Percentiles rank a stretch among this genome's conserved stretches.
These are phyloP conservation scores for Thalassiosira exigua DNA, from an alignment of 352 stramenopile species.

Conservation along the genomic window DNA sequence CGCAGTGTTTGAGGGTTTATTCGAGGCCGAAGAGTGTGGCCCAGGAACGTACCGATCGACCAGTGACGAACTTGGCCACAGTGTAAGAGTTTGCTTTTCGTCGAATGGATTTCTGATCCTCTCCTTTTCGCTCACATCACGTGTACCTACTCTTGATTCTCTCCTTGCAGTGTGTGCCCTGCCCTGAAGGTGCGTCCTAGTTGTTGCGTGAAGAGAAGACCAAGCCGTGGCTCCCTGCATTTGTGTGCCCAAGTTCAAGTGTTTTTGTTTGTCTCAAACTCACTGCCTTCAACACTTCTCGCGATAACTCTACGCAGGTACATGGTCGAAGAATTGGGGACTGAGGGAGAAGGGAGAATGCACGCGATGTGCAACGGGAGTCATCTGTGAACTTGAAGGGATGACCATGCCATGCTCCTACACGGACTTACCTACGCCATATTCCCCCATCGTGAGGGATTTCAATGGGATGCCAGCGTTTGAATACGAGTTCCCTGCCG, in stretches of 20 bases:
- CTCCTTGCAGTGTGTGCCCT: conserved; percentile 50
- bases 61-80: conserved; percentile 83
- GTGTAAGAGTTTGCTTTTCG: conserved; percentile 90
- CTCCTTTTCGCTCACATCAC: too few relatives aligned
- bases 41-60: conserved; percentile 92
- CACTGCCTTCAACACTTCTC: conserved; percentile 62
- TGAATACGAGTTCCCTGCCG: conserved; percentile 77
- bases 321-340: conserved; percentile 98
- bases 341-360: conserved; percentile 93
- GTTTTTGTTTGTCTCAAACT: too few relatives aligned
- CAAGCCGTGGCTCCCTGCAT: background rate
- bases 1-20: conserved; percentile 55
- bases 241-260: too few relatives aligned
- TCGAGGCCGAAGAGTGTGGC: conserved; percentile 88
- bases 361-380: conserved; percentile 90
- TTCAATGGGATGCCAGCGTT: conserved; percentile 75
- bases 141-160: conserved; percentile 1
- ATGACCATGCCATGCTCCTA: conserved; percentile 93
- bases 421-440: conserved; percentile 92
- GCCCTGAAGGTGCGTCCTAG: conserved; percentile 43
- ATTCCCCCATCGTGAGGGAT: conserved; percentile 81
- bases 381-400: conserved; percentile 93
- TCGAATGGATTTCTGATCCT: too few relatives aligned
- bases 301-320: conserved; percentile 83
- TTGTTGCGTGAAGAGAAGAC: background rate